These are phyloP conservation scores for Phaeosphaeria sp. DNA, from an alignment of 2,329 filamentous ascomycete species.

Conservation along the genomic window DNA sequence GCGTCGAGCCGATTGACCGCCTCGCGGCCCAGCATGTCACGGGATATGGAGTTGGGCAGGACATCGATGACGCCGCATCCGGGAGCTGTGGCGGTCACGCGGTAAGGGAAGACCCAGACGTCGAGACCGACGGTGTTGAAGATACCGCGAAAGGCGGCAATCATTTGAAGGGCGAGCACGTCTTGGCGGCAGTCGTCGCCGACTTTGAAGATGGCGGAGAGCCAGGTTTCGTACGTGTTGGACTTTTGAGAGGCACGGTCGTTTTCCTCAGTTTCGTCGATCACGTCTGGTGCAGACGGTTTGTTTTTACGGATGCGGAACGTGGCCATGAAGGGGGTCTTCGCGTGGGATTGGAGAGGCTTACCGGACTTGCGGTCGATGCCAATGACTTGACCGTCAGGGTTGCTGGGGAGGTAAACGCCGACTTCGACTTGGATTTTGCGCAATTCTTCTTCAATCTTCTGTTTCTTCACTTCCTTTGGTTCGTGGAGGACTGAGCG, in stretches of 20 bases:
- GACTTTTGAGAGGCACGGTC: conserved; percentile 38
- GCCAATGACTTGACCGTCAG: conserved; percentile 94
- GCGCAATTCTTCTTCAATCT: conserved; percentile 97
- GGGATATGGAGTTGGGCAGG: conserved; percentile 94
- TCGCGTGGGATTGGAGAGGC: conserved; percentile 95
- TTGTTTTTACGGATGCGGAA: conserved; percentile 92
- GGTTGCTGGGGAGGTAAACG: conserved; percentile 96
- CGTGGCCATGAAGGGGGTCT: conserved; percentile 98
- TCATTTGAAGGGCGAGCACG: conserved; percentile 95
- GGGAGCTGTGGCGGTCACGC: conserved; percentile 94
- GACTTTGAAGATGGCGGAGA: conserved; percentile 99
- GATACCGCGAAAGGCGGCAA: conserved; percentile 94
- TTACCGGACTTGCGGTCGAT: conserved; percentile 99
- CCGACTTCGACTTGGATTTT: conserved; percentile 97
- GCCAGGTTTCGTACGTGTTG: conserved; percentile 91
- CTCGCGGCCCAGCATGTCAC: conserved; percentile 97
- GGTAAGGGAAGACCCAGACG: conserved; percentile 95
- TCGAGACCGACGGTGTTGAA: conserved; percentile 95
- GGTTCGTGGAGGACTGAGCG: conserved; percentile 89
- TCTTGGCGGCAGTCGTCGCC: conserved; percentile 98
- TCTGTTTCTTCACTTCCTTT: conserved; percentile 97
- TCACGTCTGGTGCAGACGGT: conserved; percentile 38
- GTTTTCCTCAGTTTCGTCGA: conserved; percentile 41
- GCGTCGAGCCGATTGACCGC: conserved; percentile 98
- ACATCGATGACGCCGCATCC: conserved; percentile 99